Percentiles rank a stretch among this genome's conserved stretches.
phyloP scores from a whole-genome alignment of 192 early-diverging fungal genomes.

The Backusella australiensis region DNA sequence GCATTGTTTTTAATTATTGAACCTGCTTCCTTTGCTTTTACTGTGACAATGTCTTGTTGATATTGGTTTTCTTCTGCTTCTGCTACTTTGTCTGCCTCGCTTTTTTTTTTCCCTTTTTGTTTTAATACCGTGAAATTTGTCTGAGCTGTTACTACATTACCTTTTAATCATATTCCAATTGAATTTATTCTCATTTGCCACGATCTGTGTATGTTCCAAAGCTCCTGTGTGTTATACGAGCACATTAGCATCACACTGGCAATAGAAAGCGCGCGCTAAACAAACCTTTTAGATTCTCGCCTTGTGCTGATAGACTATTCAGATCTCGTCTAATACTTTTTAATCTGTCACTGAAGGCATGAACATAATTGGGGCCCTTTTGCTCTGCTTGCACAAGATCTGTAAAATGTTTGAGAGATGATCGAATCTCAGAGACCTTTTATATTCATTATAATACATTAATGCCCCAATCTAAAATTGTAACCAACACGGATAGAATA shows the following conservation, averaged over 20 bases:
- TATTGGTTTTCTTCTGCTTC: conserved; percentile 2
- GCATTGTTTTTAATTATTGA: conserved; percentile 13
- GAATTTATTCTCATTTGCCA: background rate
- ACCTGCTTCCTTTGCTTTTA: conserved; percentile 15
- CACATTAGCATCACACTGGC: background rate
- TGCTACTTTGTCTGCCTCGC: conserved; percentile 13
- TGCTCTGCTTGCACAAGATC: conserved; percentile 12
- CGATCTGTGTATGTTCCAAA: conserved; percentile 16
- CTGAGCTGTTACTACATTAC: background rate
- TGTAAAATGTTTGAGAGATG: conserved; percentile 19
- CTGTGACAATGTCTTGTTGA: background rate
- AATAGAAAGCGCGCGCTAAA: background rate
- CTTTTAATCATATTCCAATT: conserved; percentile 17
- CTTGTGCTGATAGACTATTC: conserved; percentile 3
- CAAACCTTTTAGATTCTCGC: conserved; percentile 17
- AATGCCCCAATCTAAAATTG: background rate
- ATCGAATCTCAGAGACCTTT: conserved; percentile 23
- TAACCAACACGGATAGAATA: background rate
- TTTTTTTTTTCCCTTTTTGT: background rate
- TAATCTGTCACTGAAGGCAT: conserved; percentile 13
- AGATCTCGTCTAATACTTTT: conserved; percentile 18
- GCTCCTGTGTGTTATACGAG: background rate
- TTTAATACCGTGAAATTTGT: background rate
- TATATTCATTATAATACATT: background rate
- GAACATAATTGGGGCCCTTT: conserved; percentile 21